These are phyloP conservation scores for Quercus bicolor DNA, from an alignment of 306 rosid genomes.

Conservation along the genomic window DNA sequence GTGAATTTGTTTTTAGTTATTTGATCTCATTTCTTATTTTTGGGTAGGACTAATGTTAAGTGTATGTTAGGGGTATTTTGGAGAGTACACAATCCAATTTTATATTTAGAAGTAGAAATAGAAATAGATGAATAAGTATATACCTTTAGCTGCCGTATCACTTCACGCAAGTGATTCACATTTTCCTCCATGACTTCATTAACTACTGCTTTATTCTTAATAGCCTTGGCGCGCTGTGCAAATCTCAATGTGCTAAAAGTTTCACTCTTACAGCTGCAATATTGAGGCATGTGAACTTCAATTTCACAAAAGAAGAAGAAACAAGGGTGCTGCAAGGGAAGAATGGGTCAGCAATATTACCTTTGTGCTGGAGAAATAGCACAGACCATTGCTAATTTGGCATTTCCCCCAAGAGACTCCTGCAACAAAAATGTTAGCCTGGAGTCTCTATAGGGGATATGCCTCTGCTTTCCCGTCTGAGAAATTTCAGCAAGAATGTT, in stretches of 20 bases:
- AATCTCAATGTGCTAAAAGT: constrained; percentile 95
- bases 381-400: constrained; percentile 98
- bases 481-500: constrained; percentile 99
- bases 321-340: constrained; percentile 10
- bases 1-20: no score
- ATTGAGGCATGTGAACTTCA: constrained; percentile 26
- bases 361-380: constrained; percentile 95
- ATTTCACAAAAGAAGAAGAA: constrained; percentile 4
- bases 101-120: no score
- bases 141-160: constrained; percentile 94
- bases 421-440: constrained; percentile 91
- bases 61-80: no score
- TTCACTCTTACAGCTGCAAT: constrained; percentile 89
- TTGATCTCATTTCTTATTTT: no score
- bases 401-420: constrained; percentile 99
- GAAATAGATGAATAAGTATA: constrained; percentile 4
- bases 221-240: constrained; percentile 95
- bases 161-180: constrained; percentile 84
- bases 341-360: constrained; percentile 35
- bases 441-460: constrained; percentile 98
- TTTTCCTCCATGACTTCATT: constrained; percentile 92
- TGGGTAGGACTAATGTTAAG: no score
- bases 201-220: constrained; percentile 96
- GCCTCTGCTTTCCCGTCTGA: constrained; percentile 95
- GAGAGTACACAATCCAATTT: no score